A percentile compares a stretch with the other conserved stretches of the same genome.
Evolutionary conservation across 2,329 filamentous ascomycete species (phyloP).

Genomic region (Cladosporium sp.): DNA sequence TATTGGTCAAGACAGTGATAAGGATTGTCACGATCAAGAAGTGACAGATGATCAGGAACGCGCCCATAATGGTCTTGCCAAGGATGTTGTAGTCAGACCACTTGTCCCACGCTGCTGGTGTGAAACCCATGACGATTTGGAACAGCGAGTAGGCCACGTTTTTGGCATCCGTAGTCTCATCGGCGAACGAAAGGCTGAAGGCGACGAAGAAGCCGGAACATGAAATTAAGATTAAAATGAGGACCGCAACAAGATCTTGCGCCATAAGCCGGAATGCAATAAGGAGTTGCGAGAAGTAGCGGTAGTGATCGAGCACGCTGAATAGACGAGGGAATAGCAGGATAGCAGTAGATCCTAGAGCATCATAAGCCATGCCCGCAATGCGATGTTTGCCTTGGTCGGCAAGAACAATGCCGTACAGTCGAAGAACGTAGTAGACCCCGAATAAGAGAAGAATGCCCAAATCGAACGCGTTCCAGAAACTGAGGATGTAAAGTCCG

Average conservation of each 20-base stretch:
- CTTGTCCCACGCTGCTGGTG: conserved; percentile 86
- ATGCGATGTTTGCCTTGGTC: conserved; percentile 64
- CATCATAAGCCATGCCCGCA: conserved; percentile 85
- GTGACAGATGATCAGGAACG: conserved; percentile 92
- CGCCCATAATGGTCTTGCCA: conserved; percentile 68
- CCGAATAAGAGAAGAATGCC: conserved; percentile 83
- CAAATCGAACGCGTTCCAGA: conserved; percentile 94
- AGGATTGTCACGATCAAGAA: conserved; percentile 92
- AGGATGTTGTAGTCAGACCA: conserved; percentile 79
- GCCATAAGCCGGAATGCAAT: conserved; percentile 95
- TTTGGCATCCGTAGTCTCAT: conserved; percentile 63
- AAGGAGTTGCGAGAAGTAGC: conserved; percentile 90
- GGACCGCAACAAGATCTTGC: conserved; percentile 78
- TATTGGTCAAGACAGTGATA: conserved; percentile 93
- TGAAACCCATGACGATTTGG: conserved; percentile 93
- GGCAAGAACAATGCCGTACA: conserved; percentile 80
- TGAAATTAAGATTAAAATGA: conserved; percentile 76
- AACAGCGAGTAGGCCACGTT: conserved; percentile 88
- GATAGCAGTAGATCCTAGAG: conserved; percentile 87
- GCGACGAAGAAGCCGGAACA: conserved; percentile 96
- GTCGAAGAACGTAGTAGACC: conserved; percentile 82
- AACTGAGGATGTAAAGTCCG: conserved; percentile 93
- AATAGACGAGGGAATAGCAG: conserved; percentile 87
- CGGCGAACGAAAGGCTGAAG: conserved; percentile 75
- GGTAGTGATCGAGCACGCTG: conserved; percentile 88